phyloP scores from a whole-genome alignment of 495 filamentous ascomycete species.

The Poronia punctata region DNA sequence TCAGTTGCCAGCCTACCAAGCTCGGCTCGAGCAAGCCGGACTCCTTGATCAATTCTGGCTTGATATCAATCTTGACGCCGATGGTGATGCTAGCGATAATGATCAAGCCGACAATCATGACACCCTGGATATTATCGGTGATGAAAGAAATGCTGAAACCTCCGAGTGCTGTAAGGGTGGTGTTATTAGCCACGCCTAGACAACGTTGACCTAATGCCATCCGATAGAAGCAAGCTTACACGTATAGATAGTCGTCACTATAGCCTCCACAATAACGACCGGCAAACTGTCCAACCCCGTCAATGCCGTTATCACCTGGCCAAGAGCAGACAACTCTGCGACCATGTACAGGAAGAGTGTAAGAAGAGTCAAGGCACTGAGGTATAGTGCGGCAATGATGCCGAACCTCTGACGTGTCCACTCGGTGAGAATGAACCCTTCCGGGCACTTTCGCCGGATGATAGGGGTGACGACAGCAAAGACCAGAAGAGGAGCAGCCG shows the following conservation, averaged over 20 bases:
- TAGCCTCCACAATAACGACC: conserved; percentile 63
- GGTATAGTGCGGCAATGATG: conserved; percentile 52
- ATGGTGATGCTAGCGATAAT: conserved; percentile 64
- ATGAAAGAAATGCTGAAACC: conserved; percentile 73
- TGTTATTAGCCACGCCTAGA: conserved; percentile 14
- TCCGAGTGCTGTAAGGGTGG: conserved; percentile 62
- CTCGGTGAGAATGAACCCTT: conserved; percentile 73
- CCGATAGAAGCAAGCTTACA: conserved; percentile 44
- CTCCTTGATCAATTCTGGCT: conserved; percentile 53
- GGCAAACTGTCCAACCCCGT: conserved; percentile 68
- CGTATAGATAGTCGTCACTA: conserved; percentile 69
- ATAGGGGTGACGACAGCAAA: conserved; percentile 66
- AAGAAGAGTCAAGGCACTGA: conserved; percentile 65
- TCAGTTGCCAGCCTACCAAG: conserved; percentile 67
- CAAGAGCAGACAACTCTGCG: conserved; percentile 64
- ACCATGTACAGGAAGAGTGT: conserved; percentile 80
- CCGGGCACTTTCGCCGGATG: conserved; percentile 64
- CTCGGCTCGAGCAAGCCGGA: conserved; percentile 54
- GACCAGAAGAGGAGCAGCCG: conserved; percentile 56
- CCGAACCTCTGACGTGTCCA: conserved; percentile 73
- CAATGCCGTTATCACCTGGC: conserved; percentile 63
- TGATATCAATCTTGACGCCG: conserved; percentile 61
- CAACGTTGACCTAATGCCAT: background rate
- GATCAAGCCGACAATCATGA: conserved; percentile 62
- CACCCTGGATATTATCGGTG: conserved; percentile 70